A percentile compares a stretch with the other conserved stretches of the same genome.
Conservation (phyloP, 345 rosid genomes). For the Rhizophora apiculata region DNA sequence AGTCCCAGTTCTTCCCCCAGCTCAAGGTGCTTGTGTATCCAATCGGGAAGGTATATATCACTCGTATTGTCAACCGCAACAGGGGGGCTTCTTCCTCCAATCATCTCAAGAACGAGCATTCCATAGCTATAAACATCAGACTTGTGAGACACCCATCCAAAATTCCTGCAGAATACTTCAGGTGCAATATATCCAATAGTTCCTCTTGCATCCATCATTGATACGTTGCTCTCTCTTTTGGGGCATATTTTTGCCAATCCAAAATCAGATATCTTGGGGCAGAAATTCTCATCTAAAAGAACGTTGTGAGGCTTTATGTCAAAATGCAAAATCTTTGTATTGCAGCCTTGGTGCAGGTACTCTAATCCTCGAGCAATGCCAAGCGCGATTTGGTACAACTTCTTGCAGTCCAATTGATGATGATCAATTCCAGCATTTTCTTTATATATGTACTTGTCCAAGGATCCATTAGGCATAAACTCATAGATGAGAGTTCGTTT, state of each 20-base stretch:
- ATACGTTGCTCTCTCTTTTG: neutral
- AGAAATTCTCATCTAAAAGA: conserved; percentile 11
- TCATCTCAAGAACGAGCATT: conserved; percentile 12
- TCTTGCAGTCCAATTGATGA: neutral
- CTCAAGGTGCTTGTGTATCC: conserved; percentile 3
- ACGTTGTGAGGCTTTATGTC: conserved; percentile 19
- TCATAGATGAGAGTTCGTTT: conserved; percentile 2
- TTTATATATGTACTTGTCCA: conserved; percentile 8
- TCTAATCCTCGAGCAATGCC: conserved; percentile 15
- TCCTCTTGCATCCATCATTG: conserved; percentile 9
- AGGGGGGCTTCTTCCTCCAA: conserved; percentile 6
- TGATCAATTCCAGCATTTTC: neutral
- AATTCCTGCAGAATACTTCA: conserved; percentile 1
- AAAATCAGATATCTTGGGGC: conserved; percentile 12
- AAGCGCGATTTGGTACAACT: neutral
- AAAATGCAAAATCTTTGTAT: conserved; percentile 7
- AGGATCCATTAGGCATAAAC: conserved; percentile 14
- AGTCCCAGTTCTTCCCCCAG: neutral
- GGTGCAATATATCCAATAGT: conserved; percentile 13
- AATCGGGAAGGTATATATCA: neutral
- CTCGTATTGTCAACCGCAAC: neutral
- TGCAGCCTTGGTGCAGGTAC: conserved; percentile 15
- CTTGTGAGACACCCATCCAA: conserved; percentile 15
- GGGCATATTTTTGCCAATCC: neutral
- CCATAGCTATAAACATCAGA: conserved; percentile 18